Percentiles rank a stretch among this genome's conserved stretches.
Evolutionary conservation across 768 basidiomycete species (phyloP).

Genomic region (Cystofilobasidium bisporidii): DNA sequence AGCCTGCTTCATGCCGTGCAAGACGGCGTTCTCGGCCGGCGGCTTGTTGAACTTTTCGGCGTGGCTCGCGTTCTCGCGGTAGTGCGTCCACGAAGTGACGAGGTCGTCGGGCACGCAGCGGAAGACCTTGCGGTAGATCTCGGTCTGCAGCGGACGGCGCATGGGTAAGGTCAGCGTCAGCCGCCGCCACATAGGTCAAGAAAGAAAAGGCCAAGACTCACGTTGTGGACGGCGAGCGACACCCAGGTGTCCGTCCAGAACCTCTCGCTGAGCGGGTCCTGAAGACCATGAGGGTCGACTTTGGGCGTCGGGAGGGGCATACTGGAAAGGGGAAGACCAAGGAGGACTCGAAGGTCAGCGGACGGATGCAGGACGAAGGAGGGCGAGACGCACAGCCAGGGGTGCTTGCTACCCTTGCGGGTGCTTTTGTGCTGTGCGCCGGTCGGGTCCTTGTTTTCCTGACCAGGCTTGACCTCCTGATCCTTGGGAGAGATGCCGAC

Average conservation of each 20-base stretch:
- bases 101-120: constrained; percentile 85
- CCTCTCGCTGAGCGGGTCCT: constrained; percentile 73
- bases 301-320: constrained; percentile 59
- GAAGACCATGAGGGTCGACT: constrained; percentile 67
- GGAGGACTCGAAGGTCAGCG: not conserved
- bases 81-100: constrained; percentile 91
- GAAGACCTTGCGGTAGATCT: constrained; percentile 92
- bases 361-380: not conserved
- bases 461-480: not conserved
- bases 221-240: constrained; percentile 77
- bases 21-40: constrained; percentile 36
- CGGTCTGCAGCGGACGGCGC: constrained; percentile 53
- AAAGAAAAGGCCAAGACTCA: constrained; percentile 42
- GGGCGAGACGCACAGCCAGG: constrained; percentile 23
- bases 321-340: not conserved
- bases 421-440: not conserved
- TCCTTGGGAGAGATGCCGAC: too few species aligned
- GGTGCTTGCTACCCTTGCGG: constrained; percentile 5
- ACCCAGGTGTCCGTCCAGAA: constrained; percentile 92
- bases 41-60: constrained; percentile 19
- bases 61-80: constrained; percentile 61
- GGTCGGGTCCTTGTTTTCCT: not conserved
- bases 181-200: too few species aligned
- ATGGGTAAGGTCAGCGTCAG: not conserved
- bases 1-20: constrained; percentile 31